Evolutionary conservation across 306 rosid species (phyloP).

Genomic region (Fragaria ananassa): DNA sequence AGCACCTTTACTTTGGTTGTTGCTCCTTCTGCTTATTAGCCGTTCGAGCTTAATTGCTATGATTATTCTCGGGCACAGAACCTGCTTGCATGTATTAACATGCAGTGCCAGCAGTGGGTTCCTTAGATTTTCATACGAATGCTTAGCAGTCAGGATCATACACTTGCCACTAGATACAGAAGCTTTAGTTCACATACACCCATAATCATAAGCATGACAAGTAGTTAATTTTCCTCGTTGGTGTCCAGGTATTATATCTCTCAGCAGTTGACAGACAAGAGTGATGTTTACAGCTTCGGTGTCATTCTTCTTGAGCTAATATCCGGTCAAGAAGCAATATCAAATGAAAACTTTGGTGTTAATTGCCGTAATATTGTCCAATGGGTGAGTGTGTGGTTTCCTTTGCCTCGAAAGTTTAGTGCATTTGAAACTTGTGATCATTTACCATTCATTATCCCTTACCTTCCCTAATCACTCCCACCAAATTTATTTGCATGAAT

Average conservation of each 20-base stretch:
- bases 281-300: slow-evolving; percentile 93
- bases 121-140: neutral
- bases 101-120: neutral
- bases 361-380: slow-evolving; percentile 94
- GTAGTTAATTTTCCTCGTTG: neutral
- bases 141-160: neutral
- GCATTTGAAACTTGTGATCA: neutral
- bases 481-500: slow-evolving; percentile 6
- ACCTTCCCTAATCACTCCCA: neutral
- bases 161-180: neutral
- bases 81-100: neutral
- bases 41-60: neutral
- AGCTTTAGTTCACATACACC: neutral
- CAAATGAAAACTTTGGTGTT: slow-evolving; percentile 82
- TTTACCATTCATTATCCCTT: neutral
- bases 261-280: slow-evolving; percentile 95
- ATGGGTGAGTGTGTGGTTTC: slow-evolving; percentile 74
- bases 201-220: neutral
- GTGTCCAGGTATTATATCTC: slow-evolving; percentile 82
- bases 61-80: neutral
- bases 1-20: slow-evolving; percentile 2
- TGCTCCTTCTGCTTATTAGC: neutral
- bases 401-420: neutral
- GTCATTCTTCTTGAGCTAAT: slow-evolving; percentile 98
- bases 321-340: slow-evolving; percentile 98